Percentiles rank a stretch among this genome's conserved stretches.
Conservation (phyloP, 306 rosid genomes). For the Prunus padus region DNA sequence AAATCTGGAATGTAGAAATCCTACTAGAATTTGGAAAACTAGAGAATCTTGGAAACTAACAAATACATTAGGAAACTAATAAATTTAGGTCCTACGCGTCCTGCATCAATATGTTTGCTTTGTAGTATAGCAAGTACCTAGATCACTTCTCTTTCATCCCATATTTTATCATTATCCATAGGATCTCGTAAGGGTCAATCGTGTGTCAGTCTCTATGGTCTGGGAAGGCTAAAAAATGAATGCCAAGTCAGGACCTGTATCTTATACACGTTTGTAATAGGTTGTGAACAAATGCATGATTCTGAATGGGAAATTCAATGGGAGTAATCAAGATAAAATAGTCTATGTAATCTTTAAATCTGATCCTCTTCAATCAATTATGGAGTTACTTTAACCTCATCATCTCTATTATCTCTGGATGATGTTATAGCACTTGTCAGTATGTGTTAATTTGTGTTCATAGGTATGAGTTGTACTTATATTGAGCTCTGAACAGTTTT, state of each 20-base stretch:
- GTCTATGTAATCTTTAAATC: not conserved
- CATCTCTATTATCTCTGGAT: not conserved
- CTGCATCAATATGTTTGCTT: too few relatives aligned
- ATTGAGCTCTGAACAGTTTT: conserved; percentile 1
- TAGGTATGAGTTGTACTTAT: not conserved
- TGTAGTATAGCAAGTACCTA: not conserved
- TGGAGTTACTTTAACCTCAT: not conserved
- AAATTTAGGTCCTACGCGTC: too few relatives aligned
- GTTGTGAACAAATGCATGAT: not conserved
- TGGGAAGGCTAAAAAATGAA: not conserved
- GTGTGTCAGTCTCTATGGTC: not conserved
- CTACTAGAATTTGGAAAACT: too few relatives aligned
- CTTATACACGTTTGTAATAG: not conserved
- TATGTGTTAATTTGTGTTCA: not conserved
- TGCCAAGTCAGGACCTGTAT: not conserved
- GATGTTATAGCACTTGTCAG: not conserved
- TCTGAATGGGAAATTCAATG: not conserved
- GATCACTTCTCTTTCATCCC: not conserved
- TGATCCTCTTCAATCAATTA: not conserved
- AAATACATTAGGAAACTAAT: too few relatives aligned
- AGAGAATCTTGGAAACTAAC: too few relatives aligned
- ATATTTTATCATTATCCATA: not conserved
- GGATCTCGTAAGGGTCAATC: not conserved
- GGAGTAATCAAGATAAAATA: not conserved
- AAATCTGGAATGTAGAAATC: too few relatives aligned